These are phyloP conservation scores for Camelina neglecta DNA, from an alignment of 345 rosid genomes.

Conservation along the genomic window DNA sequence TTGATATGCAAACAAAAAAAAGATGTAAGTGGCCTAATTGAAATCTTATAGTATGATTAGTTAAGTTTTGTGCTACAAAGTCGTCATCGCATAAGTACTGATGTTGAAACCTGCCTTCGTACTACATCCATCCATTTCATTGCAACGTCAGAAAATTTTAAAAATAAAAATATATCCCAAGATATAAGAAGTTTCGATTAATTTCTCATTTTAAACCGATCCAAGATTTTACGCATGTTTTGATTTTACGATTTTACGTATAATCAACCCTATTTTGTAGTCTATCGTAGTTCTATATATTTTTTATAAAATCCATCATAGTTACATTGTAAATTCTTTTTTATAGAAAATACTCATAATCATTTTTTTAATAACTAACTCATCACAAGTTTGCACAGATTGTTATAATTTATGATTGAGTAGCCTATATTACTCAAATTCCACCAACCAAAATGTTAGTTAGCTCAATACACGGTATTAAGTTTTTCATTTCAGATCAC, in stretches of 20 bases:
- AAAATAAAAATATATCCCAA: not conserved
- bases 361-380: not conserved
- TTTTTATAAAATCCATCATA: not conserved
- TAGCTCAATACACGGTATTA: constrained; percentile 12
- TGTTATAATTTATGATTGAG: not conserved
- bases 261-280: not conserved
- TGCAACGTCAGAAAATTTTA: constrained; percentile 15
- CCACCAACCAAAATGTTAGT: not conserved
- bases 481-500: constrained; percentile 5
- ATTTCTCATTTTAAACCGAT: not conserved
- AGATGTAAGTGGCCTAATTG: constrained; percentile 28
- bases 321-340: not conserved
- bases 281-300: not conserved
- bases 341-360: not conserved
- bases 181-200: not conserved
- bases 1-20: constrained; percentile 20
- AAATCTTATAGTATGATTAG: constrained; percentile 15
- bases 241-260: not conserved
- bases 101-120: constrained; percentile 40
- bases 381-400: not conserved
- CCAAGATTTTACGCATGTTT: not conserved
- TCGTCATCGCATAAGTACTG: constrained; percentile 42
- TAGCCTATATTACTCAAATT: not conserved
- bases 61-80: constrained; percentile 28
- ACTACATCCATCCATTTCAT: constrained; percentile 37